Conservation (phyloP, 495 filamentous ascomycete species). For the Penicillium turbatum region DNA sequence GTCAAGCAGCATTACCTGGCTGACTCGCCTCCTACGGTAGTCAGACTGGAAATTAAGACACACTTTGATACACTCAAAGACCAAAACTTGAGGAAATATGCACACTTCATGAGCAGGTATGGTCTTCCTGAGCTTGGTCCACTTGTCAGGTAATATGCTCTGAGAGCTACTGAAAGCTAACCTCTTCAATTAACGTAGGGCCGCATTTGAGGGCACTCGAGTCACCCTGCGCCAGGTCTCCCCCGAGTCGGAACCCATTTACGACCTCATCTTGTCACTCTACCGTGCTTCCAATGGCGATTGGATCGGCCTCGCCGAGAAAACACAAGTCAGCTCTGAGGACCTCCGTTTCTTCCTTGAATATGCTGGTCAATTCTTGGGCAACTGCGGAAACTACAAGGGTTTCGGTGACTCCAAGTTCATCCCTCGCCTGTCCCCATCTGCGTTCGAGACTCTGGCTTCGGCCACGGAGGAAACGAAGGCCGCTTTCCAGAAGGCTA, state of each 20-base stretch:
- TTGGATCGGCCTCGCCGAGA: constrained; percentile 66
- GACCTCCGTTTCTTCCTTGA: constrained; percentile 73
- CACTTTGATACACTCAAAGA: constrained; percentile 83
- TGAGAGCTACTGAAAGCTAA: constrained; percentile 8
- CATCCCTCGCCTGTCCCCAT: constrained; percentile 68
- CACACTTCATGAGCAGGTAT: constrained; percentile 86
- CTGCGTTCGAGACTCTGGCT: constrained; percentile 67
- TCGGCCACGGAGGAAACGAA: constrained; percentile 55
- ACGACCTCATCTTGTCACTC: constrained; percentile 81
- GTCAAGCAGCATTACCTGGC: constrained; percentile 69
- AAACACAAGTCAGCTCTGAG: constrained; percentile 65
- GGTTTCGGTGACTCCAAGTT: constrained; percentile 95
- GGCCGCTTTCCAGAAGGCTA: constrained; percentile 58
- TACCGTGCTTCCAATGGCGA: constrained; percentile 70
- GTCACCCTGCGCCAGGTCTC: constrained; percentile 86
- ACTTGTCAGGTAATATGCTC: neutral
- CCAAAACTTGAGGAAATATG: constrained; percentile 69
- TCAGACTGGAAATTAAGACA: constrained; percentile 77
- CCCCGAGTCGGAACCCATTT: constrained; percentile 85
- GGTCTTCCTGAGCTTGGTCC: constrained; percentile 7
- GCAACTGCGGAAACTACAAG: constrained; percentile 94
- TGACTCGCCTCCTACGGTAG: constrained; percentile 83
- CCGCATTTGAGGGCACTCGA: constrained; percentile 77
- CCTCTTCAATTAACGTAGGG: constrained; percentile 46
- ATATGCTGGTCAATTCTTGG: constrained; percentile 85